Percentiles rank a stretch among this genome's conserved stretches.
These are phyloP conservation scores for Circinella umbellata DNA, from an alignment of 371 early-diverging fungal species.

Conservation along the genomic window DNA sequence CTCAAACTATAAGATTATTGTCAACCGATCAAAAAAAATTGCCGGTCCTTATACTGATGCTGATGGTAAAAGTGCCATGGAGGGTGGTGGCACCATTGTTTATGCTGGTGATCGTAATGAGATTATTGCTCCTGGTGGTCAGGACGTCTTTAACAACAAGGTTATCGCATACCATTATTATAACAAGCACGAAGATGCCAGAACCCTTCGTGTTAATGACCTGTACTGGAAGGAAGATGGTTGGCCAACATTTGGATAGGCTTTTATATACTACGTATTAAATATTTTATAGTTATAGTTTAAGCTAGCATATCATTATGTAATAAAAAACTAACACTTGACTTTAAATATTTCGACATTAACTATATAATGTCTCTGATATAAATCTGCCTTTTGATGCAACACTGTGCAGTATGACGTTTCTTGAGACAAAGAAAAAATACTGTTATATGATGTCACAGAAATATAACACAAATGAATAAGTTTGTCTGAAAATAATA, in stretches of 20 bases:
- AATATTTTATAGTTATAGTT: too few relatives aligned
- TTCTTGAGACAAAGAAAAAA: too few relatives aligned
- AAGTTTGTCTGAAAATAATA: too few relatives aligned
- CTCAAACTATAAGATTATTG: background rate
- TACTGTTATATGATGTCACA: too few relatives aligned
- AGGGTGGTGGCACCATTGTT: constrained; percentile 1
- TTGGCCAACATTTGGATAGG: constrained; percentile 2
- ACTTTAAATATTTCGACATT: too few relatives aligned
- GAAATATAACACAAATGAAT: too few relatives aligned
- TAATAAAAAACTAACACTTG: too few relatives aligned
- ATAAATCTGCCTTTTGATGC: too few relatives aligned
- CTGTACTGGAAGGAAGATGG: constrained; percentile 14
- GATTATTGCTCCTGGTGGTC: constrained; percentile 10
- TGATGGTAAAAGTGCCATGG: constrained; percentile 1
- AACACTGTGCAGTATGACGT: too few relatives aligned
- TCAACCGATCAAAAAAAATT: constrained; percentile 9
- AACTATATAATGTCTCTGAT: too few relatives aligned
- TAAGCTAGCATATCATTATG: too few relatives aligned
- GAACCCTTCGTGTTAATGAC: constrained; percentile 9
- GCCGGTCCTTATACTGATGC: constrained; percentile 10
- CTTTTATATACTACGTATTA: too few relatives aligned
- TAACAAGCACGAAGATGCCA: background rate
- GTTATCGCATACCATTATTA: constrained; percentile 14
- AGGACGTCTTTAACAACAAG: constrained; percentile 8
- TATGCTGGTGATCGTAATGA: constrained; percentile 2